These are phyloP conservation scores for Blastobotrys terrestris DNA, from an alignment of 805 yeast genomes.

Conservation along the genomic window DNA sequence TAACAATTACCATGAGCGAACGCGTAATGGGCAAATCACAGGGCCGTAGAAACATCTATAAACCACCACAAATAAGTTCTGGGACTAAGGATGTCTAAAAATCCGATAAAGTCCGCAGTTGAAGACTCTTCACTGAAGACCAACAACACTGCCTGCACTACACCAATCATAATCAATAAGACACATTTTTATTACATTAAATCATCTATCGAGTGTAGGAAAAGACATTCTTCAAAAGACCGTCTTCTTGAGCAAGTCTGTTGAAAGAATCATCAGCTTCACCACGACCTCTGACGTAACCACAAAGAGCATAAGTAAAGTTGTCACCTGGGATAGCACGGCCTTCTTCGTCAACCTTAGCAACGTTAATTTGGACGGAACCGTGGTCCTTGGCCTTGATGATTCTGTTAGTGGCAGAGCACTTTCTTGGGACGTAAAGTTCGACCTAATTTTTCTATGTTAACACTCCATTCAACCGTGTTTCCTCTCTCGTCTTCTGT, in stretches of 20 bases:
- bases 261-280: constrained; percentile 98
- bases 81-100: no score
- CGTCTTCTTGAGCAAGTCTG: constrained; percentile 99
- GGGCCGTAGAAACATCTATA: no score
- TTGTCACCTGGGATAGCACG: constrained; percentile 84
- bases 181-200: constrained; percentile 2
- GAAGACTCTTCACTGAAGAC: no score
- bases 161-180: no score
- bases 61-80: no score
- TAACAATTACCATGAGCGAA: no score
- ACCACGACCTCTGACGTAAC: constrained; percentile 98
- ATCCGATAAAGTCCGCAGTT: no score
- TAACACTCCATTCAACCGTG: not conserved
- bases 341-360: constrained; percentile 96
- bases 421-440: constrained; percentile 99
- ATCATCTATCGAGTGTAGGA: constrained; percentile 33
- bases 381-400: constrained; percentile 99
- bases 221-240: constrained; percentile 77
- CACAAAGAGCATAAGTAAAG: constrained; percentile 95
- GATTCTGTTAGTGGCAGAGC: constrained; percentile 99
- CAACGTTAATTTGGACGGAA: constrained; percentile 97
- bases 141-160: no score
- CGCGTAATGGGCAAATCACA: no score
- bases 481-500: not conserved
- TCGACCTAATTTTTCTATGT: constrained; percentile 73